These are phyloP conservation scores for Penicillium arizonense DNA, from an alignment of 495 filamentous ascomycete species.

Conservation along the genomic window DNA sequence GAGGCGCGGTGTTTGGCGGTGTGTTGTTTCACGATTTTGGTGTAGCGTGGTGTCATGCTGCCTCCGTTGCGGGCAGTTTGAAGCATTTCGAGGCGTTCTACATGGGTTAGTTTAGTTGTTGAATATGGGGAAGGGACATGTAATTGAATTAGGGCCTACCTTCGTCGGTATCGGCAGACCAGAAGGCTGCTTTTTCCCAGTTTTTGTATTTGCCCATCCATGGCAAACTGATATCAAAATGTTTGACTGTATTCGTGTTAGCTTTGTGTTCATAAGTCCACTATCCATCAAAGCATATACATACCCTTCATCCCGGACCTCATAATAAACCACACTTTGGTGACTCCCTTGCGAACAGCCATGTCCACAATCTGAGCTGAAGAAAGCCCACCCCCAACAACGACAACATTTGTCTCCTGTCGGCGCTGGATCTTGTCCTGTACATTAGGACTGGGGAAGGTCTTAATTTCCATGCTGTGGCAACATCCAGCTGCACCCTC, in stretches of 20 bases:
- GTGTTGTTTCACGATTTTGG: conserved; percentile 52
- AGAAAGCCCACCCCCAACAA: conserved; percentile 62
- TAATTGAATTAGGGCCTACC: conserved; percentile 16
- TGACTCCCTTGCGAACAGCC: conserved; percentile 50
- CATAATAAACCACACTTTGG: conserved; percentile 57
- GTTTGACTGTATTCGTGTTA: conserved; percentile 46
- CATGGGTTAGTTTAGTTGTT: not conserved
- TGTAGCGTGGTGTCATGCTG: conserved; percentile 58
- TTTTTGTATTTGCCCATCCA: conserved; percentile 72
- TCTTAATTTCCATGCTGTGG: conserved; percentile 54
- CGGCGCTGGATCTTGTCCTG: conserved; percentile 44
- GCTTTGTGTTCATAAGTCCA: not conserved
- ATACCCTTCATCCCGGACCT: conserved; percentile 52
- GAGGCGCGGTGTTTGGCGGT: conserved; percentile 40
- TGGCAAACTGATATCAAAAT: conserved; percentile 60
- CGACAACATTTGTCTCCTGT: conserved; percentile 50
- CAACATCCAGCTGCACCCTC: conserved; percentile 42
- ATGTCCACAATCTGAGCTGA: conserved; percentile 60
- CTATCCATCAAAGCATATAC: not conserved
- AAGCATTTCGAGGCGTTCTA: conserved; percentile 57
- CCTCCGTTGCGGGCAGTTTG: conserved; percentile 58
- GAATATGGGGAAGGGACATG: no score
- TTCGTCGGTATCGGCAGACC: conserved; percentile 57
- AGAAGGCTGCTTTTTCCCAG: conserved; percentile 60
- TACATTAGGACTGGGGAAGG: conserved; percentile 46